Evolutionary conservation across 352 stramenopile species (phyloP).

Genomic region (Globisporangium splendens): DNA sequence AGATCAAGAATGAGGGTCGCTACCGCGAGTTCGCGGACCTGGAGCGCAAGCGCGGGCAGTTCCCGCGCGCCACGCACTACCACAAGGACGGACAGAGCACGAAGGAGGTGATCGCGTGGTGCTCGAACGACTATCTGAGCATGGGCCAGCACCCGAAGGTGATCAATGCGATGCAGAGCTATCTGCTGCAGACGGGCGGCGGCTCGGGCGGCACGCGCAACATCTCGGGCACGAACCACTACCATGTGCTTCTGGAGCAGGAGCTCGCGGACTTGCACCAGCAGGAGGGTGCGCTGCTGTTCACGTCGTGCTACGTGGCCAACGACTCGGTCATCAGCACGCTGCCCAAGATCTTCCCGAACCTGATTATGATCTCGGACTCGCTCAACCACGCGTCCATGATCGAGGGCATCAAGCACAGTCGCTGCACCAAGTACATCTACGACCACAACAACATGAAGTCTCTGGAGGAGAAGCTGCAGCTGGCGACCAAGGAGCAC

Average conservation of each 20-base stretch:
- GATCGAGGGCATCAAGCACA: constrained; percentile 85
- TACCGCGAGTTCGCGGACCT: constrained; percentile 88
- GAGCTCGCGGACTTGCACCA: constrained; percentile 87
- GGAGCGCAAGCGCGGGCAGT: constrained; percentile 83
- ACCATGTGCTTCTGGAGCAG: constrained; percentile 84
- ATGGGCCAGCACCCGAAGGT: constrained; percentile 90
- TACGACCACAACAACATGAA: constrained; percentile 87
- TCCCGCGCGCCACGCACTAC: constrained; percentile 79
- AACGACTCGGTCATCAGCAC: constrained; percentile 89
- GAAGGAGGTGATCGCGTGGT: constrained; percentile 88
- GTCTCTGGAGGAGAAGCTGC: constrained; percentile 77
- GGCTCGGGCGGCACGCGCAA: constrained; percentile 86
- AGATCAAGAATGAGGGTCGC: constrained; percentile 82
- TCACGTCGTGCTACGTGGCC: constrained; percentile 89
- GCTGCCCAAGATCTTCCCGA: constrained; percentile 89
- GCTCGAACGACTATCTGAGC: constrained; percentile 88
- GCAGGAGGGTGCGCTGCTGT: constrained; percentile 80
- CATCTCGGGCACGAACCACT: constrained; percentile 90
- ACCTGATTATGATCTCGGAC: constrained; percentile 89
- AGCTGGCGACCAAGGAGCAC: constrained; percentile 41
- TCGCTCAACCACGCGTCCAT: constrained; percentile 90
- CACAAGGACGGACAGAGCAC: constrained; percentile 45
- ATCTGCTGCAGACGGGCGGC: constrained; percentile 72
- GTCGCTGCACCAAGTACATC: constrained; percentile 71
- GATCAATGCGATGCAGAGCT: constrained; percentile 79